Percentiles rank a stretch among this genome's conserved stretches.
Evolutionary conservation across 768 basidiomycete genomes (phyloP).

Genomic region (Cystofilobasidium bisporidii): DNA sequence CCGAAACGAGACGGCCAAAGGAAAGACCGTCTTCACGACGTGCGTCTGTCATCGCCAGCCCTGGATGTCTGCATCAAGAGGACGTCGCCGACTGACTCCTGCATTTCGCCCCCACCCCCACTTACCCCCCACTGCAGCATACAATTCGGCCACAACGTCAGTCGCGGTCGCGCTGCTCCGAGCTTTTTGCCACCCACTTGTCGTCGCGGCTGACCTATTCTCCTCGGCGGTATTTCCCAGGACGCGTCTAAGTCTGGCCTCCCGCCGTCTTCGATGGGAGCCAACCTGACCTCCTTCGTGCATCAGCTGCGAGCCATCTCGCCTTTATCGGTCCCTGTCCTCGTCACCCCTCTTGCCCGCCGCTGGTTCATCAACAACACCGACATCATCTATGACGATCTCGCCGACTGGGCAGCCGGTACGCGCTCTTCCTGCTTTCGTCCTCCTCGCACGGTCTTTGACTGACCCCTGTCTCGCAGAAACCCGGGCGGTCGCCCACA

Average conservation of each 20-base stretch:
- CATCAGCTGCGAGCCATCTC: neutral
- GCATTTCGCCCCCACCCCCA: too few relatives aligned
- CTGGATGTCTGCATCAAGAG: neutral
- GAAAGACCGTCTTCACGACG: neutral
- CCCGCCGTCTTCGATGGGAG: conserved; percentile 11
- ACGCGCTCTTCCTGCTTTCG: neutral
- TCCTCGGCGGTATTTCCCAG: too few relatives aligned
- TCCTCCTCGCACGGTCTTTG: too few relatives aligned
- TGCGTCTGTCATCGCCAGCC: conserved; percentile 1
- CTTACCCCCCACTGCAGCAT: too few relatives aligned
- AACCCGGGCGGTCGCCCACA: neutral
- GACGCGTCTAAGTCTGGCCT: too few relatives aligned
- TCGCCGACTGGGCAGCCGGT: conserved; percentile 2
- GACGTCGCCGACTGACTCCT: too few relatives aligned
- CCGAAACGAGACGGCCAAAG: neutral
- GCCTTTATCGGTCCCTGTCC: neutral
- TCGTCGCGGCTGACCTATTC: too few relatives aligned
- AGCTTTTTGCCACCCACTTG: too few relatives aligned
- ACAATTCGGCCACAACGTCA: conserved; percentile 5
- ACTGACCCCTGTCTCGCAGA: neutral
- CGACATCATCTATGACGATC: neutral
- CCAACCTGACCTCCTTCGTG: conserved; percentile 4
- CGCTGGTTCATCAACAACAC: neutral
- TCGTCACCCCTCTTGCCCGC: neutral
- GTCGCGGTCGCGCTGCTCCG: too few relatives aligned